Conservation (phyloP, 78 protist genomes). For the Dictyostelium purpureum region DNA sequence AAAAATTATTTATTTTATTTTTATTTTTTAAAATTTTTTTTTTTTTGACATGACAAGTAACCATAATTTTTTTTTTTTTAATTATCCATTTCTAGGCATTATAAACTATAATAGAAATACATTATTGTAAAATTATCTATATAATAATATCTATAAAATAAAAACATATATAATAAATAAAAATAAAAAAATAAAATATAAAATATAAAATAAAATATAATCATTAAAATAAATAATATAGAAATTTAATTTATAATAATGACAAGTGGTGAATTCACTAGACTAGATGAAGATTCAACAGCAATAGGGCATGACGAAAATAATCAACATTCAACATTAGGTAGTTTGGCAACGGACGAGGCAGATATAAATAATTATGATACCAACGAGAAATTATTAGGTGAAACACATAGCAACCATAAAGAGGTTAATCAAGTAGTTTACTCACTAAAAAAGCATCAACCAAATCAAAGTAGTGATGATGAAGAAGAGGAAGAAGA, state of each 20-base stretch:
- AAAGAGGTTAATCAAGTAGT: too few relatives aligned
- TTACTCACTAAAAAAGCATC: too few relatives aligned
- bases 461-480: too few relatives aligned
- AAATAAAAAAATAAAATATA: neutral
- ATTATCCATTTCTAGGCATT: too few relatives aligned
- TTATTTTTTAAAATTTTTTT: too few relatives aligned
- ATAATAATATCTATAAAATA: neutral
- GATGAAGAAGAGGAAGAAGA: neutral
- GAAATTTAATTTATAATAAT: neutral
- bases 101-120: too few relatives aligned
- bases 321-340: neutral
- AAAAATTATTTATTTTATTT: too few relatives aligned
- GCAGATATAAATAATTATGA: too few relatives aligned
- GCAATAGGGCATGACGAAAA: neutral
- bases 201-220: neutral
- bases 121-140: neutral
- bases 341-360: neutral
- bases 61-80: too few relatives aligned
- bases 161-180: neutral
- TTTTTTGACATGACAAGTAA: too few relatives aligned
- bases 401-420: too few relatives aligned
- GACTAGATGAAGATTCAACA: neutral
- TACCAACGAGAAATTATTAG: too few relatives aligned
- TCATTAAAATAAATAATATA: neutral
- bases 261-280: neutral